Percentiles rank a stretch among this genome's conserved stretches.
These are phyloP conservation scores for Stephania japonica DNA, from an alignment of 164 flowering plant species.

Conservation along the genomic window DNA sequence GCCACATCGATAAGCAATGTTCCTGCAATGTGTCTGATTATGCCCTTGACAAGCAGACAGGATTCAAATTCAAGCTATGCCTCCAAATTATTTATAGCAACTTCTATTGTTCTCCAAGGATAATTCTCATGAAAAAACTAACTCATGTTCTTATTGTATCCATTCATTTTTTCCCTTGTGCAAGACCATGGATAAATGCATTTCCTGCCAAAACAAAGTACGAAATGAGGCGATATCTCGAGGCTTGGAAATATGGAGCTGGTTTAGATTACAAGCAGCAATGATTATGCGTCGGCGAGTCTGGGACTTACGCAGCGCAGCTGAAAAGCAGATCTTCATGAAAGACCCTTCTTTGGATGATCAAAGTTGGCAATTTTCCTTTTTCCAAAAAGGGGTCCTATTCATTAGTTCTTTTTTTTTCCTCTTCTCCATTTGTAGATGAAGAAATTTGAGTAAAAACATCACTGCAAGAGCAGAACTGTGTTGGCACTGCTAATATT, in stretches of 20 bases:
- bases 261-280: slow-evolving; percentile 72
- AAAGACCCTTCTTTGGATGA: background rate
- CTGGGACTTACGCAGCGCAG: background rate
- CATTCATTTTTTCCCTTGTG: slow-evolving; percentile 2
- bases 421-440: background rate
- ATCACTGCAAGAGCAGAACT: background rate
- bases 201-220: slow-evolving; percentile 57
- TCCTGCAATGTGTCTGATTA: background rate
- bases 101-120: background rate
- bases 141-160: background rate
- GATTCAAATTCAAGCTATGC: background rate
- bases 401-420: background rate
- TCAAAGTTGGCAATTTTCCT: no score
- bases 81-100: background rate
- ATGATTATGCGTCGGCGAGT: background rate
- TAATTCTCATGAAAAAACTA: background rate
- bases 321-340: background rate
- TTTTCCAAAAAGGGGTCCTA: background rate
- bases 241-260: slow-evolving; percentile 93
- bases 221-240: slow-evolving; percentile 59
- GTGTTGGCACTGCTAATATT: background rate
- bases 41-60: no score
- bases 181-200: slow-evolving; percentile 48
- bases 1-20: background rate
- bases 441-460: background rate